Base-by-base conservation (phyloP, 257 asterid genomes). In the Galeopsis tetrahit region DNA sequence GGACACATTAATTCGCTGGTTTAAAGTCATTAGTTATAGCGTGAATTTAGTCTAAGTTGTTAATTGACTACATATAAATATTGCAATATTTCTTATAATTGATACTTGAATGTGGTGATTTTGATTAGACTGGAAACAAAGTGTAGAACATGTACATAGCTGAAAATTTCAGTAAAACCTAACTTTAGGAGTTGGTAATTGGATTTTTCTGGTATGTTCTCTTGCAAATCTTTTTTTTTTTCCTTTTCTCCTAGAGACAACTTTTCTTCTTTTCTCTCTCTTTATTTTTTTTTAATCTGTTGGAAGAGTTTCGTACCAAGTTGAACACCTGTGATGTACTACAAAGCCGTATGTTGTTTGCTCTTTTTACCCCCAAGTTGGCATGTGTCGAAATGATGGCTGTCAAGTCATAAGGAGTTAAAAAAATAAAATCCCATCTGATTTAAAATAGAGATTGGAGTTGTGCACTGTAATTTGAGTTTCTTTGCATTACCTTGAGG, bases 391-490 rank as follows among this genome's bases (percentile, higher is more conserved):
- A 21, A 21, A 21, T 52, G 32, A 32, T 52, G 58, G 58, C 5
- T 52, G 32, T 52, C 58, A 52, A 52, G 32, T 52, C 58, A 52
- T 52, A 6, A 52, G 58, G 58, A 52, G 32, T 51, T n/a, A n/a
- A 44, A 44, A 21, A 21, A 21, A 21, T 0, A 21, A 21, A 21
- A 21, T 38, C 5, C 7, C 42, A 2, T 38, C 42, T 38, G 42
- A 38, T 38, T 38, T 38, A 38, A 6, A 38, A 38, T 38, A 38
- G 42, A 5, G 42, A 38, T 3, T 38, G 42, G 42, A 43, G 13
- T 43, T n/a, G n/a, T 8, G n/a, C 51, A 38, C 51, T 43, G n/a
- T 43, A 43, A 2, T 43, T 38, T 38, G 42, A 38, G 42, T 38
- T 9, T 43, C 51, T 43, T 10, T 43, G 51, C n/a, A 43, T 43